Evolutionary conservation across 2,329 filamentous ascomycete genomes (phyloP).

Genomic region (Neodidymelliopsis sp.): DNA sequence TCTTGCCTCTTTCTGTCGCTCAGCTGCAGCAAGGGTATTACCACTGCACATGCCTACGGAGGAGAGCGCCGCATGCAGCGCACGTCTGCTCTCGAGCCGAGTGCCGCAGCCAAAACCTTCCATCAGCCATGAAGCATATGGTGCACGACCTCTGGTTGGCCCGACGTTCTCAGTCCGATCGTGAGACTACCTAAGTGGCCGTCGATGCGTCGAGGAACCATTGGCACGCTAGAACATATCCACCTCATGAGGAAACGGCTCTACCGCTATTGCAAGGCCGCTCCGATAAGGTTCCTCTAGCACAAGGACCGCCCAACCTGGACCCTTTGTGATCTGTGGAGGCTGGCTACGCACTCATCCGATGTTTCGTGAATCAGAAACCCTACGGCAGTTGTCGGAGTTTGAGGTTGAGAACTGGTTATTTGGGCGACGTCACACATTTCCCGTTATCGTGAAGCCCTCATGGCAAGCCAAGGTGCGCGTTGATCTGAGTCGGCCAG

Average conservation of each 20-base stretch:
- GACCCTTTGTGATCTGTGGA: background rate
- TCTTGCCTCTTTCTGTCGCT: background rate
- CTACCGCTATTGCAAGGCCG: constrained; percentile 1
- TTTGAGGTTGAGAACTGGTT: background rate
- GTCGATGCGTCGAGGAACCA: background rate
- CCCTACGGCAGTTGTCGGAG: constrained; percentile 3
- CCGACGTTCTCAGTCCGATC: background rate
- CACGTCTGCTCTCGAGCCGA: background rate
- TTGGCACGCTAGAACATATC: background rate
- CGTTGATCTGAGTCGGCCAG: background rate
- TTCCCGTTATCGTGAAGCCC: background rate
- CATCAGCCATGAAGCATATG: background rate
- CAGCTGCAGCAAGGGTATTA: background rate
- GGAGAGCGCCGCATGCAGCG: background rate
- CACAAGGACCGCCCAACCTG: constrained; percentile 5
- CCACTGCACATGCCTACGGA: constrained; percentile 1
- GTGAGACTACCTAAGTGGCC: background rate
- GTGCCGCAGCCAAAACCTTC: constrained; percentile 2
- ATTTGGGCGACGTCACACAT: background rate
- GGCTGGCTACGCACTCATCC: background rate
- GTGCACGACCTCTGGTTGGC: constrained; percentile 1
- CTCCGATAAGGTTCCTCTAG: constrained; percentile 1
- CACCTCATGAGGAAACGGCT: constrained; percentile 7
- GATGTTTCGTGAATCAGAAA: background rate
- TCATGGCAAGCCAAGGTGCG: background rate